Base-by-base conservation (phyloP, 805 yeast species). In the Candida maris region DNA sequence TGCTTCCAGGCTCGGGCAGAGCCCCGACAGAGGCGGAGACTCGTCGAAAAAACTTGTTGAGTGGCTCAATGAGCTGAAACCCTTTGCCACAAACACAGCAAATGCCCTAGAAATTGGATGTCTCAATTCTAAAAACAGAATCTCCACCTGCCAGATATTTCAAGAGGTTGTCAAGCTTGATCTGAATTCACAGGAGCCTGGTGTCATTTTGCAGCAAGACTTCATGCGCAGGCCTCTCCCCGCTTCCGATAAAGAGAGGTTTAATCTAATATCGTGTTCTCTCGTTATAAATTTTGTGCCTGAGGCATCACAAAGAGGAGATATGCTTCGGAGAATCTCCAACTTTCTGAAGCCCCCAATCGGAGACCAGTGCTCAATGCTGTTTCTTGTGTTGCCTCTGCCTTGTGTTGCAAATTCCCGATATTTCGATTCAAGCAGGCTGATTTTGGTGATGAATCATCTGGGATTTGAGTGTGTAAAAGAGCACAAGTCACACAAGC, bases 261-360 rank as follows among this genome's bases (percentile, higher is more conserved):
- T 80, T 54, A 71, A 81, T 44, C 51, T 86, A 19, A 65, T 91
- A 1, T 85, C 95, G 6, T 82, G 95, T 44, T 86, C 96, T 0
- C 59, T 91, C 37, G 98, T 91, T 25, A 65, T 91, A 10, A 91
- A 91, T 55, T 91, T 85, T 61, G 96, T 91, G 1, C 85, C 96
- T 0, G 75, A 76, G 1, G 77, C 89, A 0, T 51, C 49, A 6
- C 73, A 63, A 10, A 63, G 98, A 35, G 97, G 97, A 3, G 73
- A 71, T 4, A 91, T 91, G 97, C 63, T 88, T 44, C 51, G 53
- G 23, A 56, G 83, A 37, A 73, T 86, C 7, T 62, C 75, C 4
- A 38, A 63, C 19, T 89, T 85, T 51, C 62, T 89, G 25, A 61
- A 59, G 25, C 52, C 53, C 3, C 67, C 73, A 2, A 17, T 20